Percentiles rank a stretch among this genome's conserved stretches.
phyloP scores from a whole-genome alignment of 78 protist species.

The Protostelium mycophagum region DNA sequence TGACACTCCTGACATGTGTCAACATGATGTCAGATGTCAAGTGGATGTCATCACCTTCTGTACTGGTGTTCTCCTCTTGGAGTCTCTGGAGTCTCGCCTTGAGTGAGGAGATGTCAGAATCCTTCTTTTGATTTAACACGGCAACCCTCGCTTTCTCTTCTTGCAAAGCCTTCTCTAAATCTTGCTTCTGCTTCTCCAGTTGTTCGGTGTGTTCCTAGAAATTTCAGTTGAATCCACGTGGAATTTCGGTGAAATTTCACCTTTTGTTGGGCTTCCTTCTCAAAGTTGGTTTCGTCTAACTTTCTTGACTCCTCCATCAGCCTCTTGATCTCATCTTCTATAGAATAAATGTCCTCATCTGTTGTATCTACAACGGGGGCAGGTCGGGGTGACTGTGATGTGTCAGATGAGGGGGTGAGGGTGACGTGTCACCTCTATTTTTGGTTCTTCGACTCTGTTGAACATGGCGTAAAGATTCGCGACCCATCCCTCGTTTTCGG shows the following conservation, averaged over 20 bases:
- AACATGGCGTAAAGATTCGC: conserved; percentile 78
- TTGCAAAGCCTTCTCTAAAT: not conserved
- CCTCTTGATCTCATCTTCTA: not conserved
- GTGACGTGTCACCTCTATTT: not conserved
- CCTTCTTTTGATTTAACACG: not conserved
- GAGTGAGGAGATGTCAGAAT: not conserved
- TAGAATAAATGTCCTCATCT: not conserved
- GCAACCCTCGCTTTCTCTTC: not conserved
- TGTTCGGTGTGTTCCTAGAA: not conserved
- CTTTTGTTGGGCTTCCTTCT: not conserved
- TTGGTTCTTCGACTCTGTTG: conserved; percentile 27
- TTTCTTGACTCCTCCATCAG: not conserved
- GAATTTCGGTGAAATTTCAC: not conserved
- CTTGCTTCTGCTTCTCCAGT: not conserved
- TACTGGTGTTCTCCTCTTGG: not conserved
- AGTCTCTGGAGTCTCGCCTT: not conserved
- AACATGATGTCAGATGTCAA: not conserved
- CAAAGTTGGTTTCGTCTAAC: not conserved
- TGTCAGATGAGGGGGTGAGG: no score
- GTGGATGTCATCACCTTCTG: not conserved
- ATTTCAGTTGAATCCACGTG: no score
- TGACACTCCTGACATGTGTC: not conserved
- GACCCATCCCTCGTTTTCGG: conserved; percentile 76
- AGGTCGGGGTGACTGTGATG: not conserved
- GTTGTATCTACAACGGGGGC: not conserved